Evolutionary conservation across 441 rosid species (phyloP).

Genomic region (Eruca vesicaria): DNA sequence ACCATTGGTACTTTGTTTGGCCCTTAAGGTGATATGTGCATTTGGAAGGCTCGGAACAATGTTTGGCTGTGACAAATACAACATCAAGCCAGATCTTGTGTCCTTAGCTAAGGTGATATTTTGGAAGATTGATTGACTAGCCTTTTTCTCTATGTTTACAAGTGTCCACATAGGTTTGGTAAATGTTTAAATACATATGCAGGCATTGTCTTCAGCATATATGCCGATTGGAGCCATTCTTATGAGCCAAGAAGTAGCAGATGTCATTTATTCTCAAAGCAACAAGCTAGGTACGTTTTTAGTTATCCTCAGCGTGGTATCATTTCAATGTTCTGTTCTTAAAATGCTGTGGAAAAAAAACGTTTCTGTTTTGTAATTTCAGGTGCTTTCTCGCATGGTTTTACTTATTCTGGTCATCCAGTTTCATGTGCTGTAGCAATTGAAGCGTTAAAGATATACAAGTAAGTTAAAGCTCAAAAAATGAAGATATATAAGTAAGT

Average conservation of each 20-base stretch:
- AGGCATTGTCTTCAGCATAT: conserved; percentile 94
- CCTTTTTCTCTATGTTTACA: not conserved
- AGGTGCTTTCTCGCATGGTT: conserved; percentile 93
- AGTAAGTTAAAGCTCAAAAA: conserved; percentile 30
- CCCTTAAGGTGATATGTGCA: conserved; percentile 82
- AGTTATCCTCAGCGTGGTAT: not conserved
- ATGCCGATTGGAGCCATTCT: conserved; percentile 93
- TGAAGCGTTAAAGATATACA: conserved; percentile 83
- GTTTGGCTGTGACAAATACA: conserved; percentile 92
- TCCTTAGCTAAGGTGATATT: conserved; percentile 78
- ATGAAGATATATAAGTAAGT: conserved; percentile 11
- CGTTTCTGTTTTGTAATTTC: not conserved
- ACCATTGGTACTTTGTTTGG: conserved; percentile 1
- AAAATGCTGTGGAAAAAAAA: conserved; percentile 7
- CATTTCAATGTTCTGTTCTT: conserved; percentile 1
- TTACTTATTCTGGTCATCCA: conserved; percentile 97
- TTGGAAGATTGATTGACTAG: not conserved
- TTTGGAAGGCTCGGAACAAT: conserved; percentile 98
- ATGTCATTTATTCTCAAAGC: conserved; percentile 90
- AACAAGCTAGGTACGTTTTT: conserved; percentile 67
- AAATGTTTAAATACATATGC: conserved; percentile 6
- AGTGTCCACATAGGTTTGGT: not conserved
- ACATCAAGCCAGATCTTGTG: conserved; percentile 67
- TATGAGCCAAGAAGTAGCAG: conserved; percentile 77
- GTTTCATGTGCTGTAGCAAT: conserved; percentile 87